Conservation (phyloP, 768 basidiomycete species). For the Cyclocybe cylindracea region DNA sequence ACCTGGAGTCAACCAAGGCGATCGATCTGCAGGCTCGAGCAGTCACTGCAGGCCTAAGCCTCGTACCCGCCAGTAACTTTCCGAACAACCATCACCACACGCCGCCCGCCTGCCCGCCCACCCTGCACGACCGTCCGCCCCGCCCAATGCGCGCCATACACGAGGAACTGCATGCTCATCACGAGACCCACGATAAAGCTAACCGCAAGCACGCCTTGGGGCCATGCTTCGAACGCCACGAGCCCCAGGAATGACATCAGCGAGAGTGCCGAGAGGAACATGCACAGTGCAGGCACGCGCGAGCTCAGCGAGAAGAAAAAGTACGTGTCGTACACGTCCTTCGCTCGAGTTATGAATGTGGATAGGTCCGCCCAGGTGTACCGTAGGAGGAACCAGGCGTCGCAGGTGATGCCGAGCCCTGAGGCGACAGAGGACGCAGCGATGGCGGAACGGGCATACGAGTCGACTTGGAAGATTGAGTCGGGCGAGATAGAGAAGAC, state of each 20-base stretch:
- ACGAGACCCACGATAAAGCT: constrained; percentile 59
- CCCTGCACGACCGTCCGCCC: constrained; percentile 24
- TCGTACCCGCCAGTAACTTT: constrained; percentile 8
- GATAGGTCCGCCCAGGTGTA: constrained; percentile 55
- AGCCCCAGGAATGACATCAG: constrained; percentile 61
- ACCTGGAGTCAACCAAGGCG: too few relatives aligned
- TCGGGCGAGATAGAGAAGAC: constrained; percentile 64
- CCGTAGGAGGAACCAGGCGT: constrained; percentile 65
- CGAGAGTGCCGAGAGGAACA: constrained; percentile 55
- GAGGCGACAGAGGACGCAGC: constrained; percentile 60
- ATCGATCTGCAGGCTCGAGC: too few relatives aligned
- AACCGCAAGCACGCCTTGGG: constrained; percentile 57
- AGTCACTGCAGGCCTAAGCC: too few relatives aligned
- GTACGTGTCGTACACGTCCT: constrained; percentile 59
- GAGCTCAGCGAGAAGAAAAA: constrained; percentile 72
- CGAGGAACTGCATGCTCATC: constrained; percentile 66
- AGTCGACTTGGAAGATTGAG: constrained; percentile 49
- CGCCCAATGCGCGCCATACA: constrained; percentile 49
- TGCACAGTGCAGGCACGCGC: constrained; percentile 62
- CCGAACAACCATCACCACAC: constrained; percentile 20
- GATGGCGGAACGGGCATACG: constrained; percentile 49
- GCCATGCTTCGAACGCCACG: constrained; percentile 67
- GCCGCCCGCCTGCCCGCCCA: constrained; percentile 20
- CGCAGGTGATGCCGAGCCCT: constrained; percentile 63
- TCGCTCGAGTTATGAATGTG: constrained; percentile 54